These are phyloP conservation scores for Hymenoscyphus salicellus DNA, from an alignment of 2,329 filamentous ascomycete species.

Conservation along the genomic window DNA sequence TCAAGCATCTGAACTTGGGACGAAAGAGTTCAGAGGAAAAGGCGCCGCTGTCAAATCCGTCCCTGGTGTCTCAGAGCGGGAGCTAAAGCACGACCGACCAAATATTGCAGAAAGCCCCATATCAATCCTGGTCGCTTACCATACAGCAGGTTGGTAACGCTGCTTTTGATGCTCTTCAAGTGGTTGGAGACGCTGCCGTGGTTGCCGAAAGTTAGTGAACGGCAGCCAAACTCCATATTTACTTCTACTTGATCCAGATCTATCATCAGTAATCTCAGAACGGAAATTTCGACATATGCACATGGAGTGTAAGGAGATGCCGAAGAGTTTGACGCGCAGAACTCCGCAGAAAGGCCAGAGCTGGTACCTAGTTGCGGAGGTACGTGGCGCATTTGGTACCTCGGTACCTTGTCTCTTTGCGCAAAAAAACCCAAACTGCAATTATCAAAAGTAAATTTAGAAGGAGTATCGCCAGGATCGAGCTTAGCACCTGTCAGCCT, in stretches of 20 bases:
- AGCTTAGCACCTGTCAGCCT: not conserved
- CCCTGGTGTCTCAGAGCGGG: slow-evolving; percentile 7
- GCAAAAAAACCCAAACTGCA: not conserved
- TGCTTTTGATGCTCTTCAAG: not conserved
- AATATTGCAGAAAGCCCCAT: not conserved
- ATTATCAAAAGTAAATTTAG: slow-evolving; percentile 1
- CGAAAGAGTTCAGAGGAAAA: not conserved
- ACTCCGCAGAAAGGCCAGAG: no score
- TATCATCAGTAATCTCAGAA: not conserved
- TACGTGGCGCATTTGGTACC: not conserved
- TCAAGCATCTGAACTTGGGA: slow-evolving; percentile 1
- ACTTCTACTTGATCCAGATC: not conserved
- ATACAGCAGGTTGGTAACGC: not conserved
- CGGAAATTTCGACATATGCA: not conserved
- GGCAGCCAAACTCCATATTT: not conserved
- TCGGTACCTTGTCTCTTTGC: not conserved
- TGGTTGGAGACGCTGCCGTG: not conserved
- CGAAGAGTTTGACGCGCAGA: not conserved
- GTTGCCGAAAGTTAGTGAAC: not conserved
- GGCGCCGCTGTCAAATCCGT: slow-evolving; percentile 1
- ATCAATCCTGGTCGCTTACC: not conserved
- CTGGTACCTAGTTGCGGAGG: no score
- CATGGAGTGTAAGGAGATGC: not conserved
- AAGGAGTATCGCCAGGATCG: not conserved
- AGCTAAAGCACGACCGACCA: not conserved